A percentile compares a stretch with the other conserved stretches of the same genome.
phyloP scores from a whole-genome alignment of 306 rosid genomes.

The Ormosia semicastrata region DNA sequence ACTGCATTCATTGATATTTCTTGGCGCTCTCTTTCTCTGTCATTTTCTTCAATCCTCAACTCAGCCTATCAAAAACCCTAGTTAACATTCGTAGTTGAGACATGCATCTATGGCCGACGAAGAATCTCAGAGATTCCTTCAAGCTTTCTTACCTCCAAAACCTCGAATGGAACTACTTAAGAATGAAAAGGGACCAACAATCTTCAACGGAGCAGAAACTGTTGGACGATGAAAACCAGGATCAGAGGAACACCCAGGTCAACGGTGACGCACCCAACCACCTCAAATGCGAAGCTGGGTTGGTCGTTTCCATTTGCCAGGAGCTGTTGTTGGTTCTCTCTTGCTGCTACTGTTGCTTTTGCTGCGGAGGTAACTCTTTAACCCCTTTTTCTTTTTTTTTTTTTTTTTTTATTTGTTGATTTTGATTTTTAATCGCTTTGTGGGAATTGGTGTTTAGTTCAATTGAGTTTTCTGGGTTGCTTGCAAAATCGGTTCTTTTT shows the following conservation, averaged over 20 bases:
- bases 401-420: not conserved
- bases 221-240: conserved; percentile 3
- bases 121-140: conserved; percentile 44
- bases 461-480: conserved; percentile 9
- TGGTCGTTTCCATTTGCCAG: not conserved
- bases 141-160: conserved; percentile 35
- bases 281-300: not conserved
- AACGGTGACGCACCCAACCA: not conserved
- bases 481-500: not conserved
- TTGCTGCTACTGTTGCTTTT: conserved; percentile 53
- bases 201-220: conserved; percentile 27
- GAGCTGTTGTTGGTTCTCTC: conserved; percentile 37
- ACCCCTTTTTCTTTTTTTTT: not conserved
- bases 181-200: conserved; percentile 35
- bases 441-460: not conserved
- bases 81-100: not conserved
- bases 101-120: conserved; percentile 53
- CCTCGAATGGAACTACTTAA: conserved; percentile 40
- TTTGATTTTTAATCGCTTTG: not conserved
- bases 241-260: not conserved
- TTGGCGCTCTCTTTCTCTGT: no score
- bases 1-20: no score
- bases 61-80: not conserved
- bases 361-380: conserved; percentile 43
- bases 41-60: not conserved